These are phyloP conservation scores for Spongispora temasekensis DNA, from an alignment of 1,284 basidiomycete genomes.

Conservation along the genomic window DNA sequence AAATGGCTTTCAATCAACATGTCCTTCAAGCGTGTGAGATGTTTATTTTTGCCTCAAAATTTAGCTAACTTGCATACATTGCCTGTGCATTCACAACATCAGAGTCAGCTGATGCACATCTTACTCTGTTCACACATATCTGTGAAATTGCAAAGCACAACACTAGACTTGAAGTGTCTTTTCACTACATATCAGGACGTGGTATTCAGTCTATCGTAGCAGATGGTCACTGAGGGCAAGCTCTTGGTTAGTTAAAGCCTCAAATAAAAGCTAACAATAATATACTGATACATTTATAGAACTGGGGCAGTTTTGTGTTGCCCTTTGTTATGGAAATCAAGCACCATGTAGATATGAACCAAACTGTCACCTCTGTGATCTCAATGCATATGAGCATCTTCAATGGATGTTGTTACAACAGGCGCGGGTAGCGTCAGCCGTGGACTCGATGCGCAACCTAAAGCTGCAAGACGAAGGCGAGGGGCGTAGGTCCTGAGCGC, in stretches of 20 bases:
- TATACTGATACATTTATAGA: neutral
- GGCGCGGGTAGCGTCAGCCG: too few relatives aligned
- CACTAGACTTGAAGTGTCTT: neutral
- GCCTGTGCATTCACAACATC: conserved; percentile 5
- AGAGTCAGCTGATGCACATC: neutral
- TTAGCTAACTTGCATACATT: neutral
- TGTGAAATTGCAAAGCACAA: conserved; percentile 3
- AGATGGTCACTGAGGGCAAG: conserved; percentile 5
- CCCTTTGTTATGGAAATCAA: neutral
- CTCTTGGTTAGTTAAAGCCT: neutral
- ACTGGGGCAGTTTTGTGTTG: neutral
- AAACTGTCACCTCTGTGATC: neutral
- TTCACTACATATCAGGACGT: neutral
- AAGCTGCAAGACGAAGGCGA: too few relatives aligned
- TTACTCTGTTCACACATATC: neutral
- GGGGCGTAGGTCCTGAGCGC: too few relatives aligned
- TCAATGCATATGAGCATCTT: conserved; percentile 6
- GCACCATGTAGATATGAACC: neutral
- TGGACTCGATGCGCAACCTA: too few relatives aligned
- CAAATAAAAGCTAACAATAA: neutral
- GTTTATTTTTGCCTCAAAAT: neutral
- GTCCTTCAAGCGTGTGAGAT: conserved; percentile 8
- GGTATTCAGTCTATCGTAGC: conserved; percentile 10
- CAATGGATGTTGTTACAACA: too few relatives aligned
- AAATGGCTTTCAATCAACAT: conserved; percentile 8